Percentiles rank a stretch among this genome's conserved stretches.
Evolutionary conservation across 139 green algal genomes (phyloP).

Genomic region (Coelastrella sp.): DNA sequence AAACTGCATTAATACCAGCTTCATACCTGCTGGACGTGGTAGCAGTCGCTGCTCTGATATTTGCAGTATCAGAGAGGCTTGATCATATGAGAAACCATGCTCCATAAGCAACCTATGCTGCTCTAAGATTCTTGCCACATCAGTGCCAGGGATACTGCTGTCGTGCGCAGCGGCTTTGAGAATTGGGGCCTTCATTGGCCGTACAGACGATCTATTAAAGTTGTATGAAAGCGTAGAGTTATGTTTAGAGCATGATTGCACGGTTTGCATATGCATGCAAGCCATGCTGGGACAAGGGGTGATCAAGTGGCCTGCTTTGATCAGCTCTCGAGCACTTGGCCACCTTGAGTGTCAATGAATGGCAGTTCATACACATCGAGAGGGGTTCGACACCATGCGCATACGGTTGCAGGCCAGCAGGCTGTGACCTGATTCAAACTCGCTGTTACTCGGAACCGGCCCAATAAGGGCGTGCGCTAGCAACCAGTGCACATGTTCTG

Average conservation of each 20-base stretch:
- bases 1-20: not conserved
- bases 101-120: conserved; percentile 35
- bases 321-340: too few relatives aligned
- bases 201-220: not conserved
- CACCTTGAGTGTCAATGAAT: too few relatives aligned
- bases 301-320: not conserved
- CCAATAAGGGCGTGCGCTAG: too few relatives aligned
- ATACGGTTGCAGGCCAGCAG: not conserved
- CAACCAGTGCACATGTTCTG: too few relatives aligned
- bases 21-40: not conserved
- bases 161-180: not conserved
- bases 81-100: conserved; percentile 38
- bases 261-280: conserved; percentile 1
- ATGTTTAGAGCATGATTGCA: too few relatives aligned
- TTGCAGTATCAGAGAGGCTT: conserved; percentile 26
- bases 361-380: too few relatives aligned
- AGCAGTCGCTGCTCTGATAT: not conserved
- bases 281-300: not conserved
- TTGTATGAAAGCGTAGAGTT: not conserved
- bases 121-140: not conserved
- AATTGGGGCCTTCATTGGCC: not conserved
- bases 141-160: not conserved
- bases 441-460: not conserved
- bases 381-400: not conserved
- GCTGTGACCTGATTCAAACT: not conserved